Evolutionary conservation across 2,329 filamentous ascomycete genomes (phyloP), one percentile per base, ranked within the genome.

Genomic region (Curvularia hawaiiensis): DNA sequence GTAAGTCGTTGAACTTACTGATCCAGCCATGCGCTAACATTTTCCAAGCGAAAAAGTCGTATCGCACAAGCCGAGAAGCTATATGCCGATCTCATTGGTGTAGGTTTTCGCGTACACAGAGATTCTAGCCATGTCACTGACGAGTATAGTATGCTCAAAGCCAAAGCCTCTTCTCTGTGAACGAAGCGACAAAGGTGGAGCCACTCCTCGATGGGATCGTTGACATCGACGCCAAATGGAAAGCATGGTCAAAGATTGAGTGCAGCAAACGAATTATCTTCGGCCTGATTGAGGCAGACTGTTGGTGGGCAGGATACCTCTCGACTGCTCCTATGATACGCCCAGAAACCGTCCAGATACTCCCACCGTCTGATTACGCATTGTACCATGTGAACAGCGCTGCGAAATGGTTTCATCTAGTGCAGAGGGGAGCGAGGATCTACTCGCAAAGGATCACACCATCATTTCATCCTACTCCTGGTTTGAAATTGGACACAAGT

Each of bases 191-290:
- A 4, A 59, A 68, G 18, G 62, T 73, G 2, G 73, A 72, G 41
- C 75, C 78, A 18, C 65, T 82, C 3, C 77, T 82, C 22, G 79
- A 80, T 26, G 71, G 76, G 4, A 73, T 81, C 7, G 68, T 77
- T 14, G 78, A 81, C 59, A 73, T 79, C 33, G 79, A 82, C 48
- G 69, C 75, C 24, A 72, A 77, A 62, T 84, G 82, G 82, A 82
- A 80, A 62, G 79, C 80, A 2, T 84, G 82, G 82, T 77, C 79
- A 59, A 79, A 80, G 48, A 76, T 84, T 8, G 82, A 84, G 67
- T 83, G 80, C 46, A 76, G 75, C 0, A 84, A 84, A 64, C 75
- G 72, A 31, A 72, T 80, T n/a, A 80, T 82, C n/a, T 74, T 79
- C 16, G 79, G 79, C 5, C 70, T 82, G 18, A 65, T 82, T 18